Percentiles rank a stretch among this genome's conserved stretches.
phyloP scores from a whole-genome alignment of 2,329 filamentous ascomycete genomes.

The Diaporthe vexans region DNA sequence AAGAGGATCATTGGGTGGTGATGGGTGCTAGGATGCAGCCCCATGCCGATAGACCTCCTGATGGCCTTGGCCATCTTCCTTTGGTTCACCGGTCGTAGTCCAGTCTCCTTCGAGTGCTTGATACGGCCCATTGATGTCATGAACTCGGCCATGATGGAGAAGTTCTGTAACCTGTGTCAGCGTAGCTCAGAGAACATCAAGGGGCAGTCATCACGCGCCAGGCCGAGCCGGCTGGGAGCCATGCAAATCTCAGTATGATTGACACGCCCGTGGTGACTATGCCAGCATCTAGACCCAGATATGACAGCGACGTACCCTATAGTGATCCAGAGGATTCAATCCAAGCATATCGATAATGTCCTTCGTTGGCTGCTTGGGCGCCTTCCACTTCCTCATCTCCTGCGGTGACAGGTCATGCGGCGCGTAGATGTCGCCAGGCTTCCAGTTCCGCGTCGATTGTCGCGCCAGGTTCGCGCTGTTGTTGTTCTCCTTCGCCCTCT shows the following conservation, averaged over 20 bases:
- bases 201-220: neutral
- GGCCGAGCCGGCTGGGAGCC: neutral
- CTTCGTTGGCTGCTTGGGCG: conserved; percentile 63
- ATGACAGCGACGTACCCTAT: conserved; percentile 74
- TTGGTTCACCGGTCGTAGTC: conserved; percentile 90
- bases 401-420: conserved; percentile 85
- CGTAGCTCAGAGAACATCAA: neutral
- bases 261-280: neutral
- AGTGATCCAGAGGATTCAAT: conserved; percentile 85
- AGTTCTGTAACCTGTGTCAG: conserved; percentile 76
- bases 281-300: neutral
- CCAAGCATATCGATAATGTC: conserved; percentile 87
- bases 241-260: neutral
- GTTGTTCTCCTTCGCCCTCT: conserved; percentile 56
- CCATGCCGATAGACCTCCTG: conserved; percentile 87
- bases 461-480: conserved; percentile 67
- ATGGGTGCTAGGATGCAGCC: conserved; percentile 92
- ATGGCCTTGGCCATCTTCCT: conserved; percentile 94
- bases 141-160: conserved; percentile 90
- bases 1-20: conserved; percentile 85
- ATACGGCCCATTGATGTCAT: conserved; percentile 89
- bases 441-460: conserved; percentile 80
- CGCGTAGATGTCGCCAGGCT: conserved; percentile 86
- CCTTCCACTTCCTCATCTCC: conserved; percentile 87
- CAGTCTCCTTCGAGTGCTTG: conserved; percentile 80